Conservation (phyloP, 169 alveolate species). For the Eimeria zaria region DNA sequence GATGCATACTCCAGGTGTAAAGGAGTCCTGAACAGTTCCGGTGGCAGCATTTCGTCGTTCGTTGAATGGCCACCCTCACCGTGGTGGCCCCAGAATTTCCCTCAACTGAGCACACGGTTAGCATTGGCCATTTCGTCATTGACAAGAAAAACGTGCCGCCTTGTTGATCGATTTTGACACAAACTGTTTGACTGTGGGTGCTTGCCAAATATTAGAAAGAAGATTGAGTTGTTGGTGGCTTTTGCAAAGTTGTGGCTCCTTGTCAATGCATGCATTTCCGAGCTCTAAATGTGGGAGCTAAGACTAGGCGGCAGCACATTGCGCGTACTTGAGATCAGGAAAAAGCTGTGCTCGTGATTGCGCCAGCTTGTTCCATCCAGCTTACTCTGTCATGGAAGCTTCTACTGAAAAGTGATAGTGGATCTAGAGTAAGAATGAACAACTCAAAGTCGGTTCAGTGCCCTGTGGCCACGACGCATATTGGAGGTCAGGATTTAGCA, state of each 20-base stretch:
- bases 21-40: background rate
- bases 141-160: background rate
- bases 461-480: slow-evolving; percentile 25
- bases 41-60: background rate
- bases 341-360: background rate
- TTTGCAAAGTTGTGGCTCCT: background rate
- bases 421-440: background rate
- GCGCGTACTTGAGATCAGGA: background rate
- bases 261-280: background rate
- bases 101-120: background rate
- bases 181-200: background rate
- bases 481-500: slow-evolving; percentile 68
- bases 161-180: background rate
- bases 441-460: background rate
- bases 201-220: background rate
- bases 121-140: background rate
- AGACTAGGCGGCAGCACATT: background rate
- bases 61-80: background rate
- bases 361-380: background rate
- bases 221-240: background rate
- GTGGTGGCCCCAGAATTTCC: background rate
- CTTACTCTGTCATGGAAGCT: background rate
- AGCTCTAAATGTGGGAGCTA: background rate
- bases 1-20: background rate
- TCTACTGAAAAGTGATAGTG: background rate